Conservation (phyloP, 805 yeast genomes). For the Saturnispora kantuleensis region DNA sequence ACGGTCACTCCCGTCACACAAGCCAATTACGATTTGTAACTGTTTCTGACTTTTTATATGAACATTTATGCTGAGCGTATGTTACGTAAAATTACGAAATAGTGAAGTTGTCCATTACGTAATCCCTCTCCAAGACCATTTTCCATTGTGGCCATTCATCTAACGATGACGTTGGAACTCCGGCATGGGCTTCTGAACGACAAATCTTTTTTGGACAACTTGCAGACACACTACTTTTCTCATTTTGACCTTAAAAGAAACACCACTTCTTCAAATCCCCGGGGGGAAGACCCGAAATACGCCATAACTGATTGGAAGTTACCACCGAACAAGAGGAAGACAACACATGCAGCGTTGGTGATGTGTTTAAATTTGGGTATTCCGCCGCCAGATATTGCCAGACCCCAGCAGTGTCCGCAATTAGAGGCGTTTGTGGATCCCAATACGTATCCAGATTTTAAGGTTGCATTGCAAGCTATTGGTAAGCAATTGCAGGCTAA, state of each 20-base stretch:
- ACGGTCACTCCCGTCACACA: too few species aligned
- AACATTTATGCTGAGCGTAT: background rate
- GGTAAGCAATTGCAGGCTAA: slow-evolving; percentile 83
- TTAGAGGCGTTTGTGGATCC: slow-evolving; percentile 95
- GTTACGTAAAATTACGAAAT: background rate
- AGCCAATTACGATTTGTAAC: too few species aligned
- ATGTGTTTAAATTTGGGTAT: slow-evolving; percentile 88
- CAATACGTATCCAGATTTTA: slow-evolving; percentile 65
- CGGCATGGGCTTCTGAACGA: slow-evolving; percentile 28
- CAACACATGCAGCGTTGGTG: slow-evolving; percentile 87
- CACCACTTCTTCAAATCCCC: slow-evolving; percentile 78
- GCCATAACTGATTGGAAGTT: slow-evolving; percentile 85
- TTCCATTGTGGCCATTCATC: background rate
- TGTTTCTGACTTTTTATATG: too few species aligned
- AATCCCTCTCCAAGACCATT: background rate
- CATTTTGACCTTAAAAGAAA: slow-evolving; percentile 91
- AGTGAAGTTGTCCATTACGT: background rate
- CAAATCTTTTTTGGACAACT: slow-evolving; percentile 20
- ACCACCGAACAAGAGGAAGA: slow-evolving; percentile 82
- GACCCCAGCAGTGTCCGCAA: slow-evolving; percentile 88
- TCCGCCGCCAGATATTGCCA: slow-evolving; percentile 92
- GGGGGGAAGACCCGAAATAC: slow-evolving; percentile 48
- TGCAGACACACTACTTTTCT: slow-evolving; percentile 26
- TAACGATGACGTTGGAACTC: slow-evolving; percentile 15
- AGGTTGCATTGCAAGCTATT: slow-evolving; percentile 83